Base-by-base conservation (phyloP, 2,329 filamentous ascomycete genomes). In the Paramyrothecium roridum region DNA sequence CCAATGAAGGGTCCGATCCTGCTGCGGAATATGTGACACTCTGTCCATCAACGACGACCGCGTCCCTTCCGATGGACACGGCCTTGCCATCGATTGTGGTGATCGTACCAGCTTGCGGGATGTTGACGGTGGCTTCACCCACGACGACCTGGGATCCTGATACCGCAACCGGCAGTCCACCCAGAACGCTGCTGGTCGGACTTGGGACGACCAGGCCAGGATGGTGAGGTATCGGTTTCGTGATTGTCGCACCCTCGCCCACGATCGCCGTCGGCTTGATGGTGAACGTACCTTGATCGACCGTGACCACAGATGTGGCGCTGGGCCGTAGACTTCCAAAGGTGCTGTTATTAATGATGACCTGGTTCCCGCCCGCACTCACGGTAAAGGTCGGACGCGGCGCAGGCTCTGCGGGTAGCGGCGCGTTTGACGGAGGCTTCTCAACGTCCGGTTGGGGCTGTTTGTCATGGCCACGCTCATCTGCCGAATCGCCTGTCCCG, bases 331-430 rank as follows among this genome's bases (percentile, higher is more conserved):
- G 69, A 53, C 74, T 69, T 0, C 66, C 68, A 53, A 80, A 75
- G 0, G 79, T 82, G 52, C 73, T 67, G 37, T 69, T 70, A 56
- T 79, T 76, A 56, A 83, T 78, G 52, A 81, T 67, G 6, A 83
- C 78, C 37, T 70, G 66, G 40, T 70, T 68, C 3, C 74, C 76
- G 48, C 73, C 74, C 12, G 79, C 74, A 17, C 72, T 77, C 3
- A 84, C 64, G 1, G 70, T 74, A 56, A 78, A 75, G 2, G 56
- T 59, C 19, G 62, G 59, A 6, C 46, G 56, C 23, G 55, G 53
- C 48, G 40, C 26, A 26, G 45, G 19, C 20, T 49, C 13, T 33
- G 34, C 26, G 23, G 45, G 17, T n/a, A n/a, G n/a, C n/a, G n/a
- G n/a, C n/a, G n/a, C n/a, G n/a, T n/a, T n/a, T n/a, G n/a, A n/a